Conservation (phyloP, 208 protist species). For the Leishmania mexicana region DNA sequence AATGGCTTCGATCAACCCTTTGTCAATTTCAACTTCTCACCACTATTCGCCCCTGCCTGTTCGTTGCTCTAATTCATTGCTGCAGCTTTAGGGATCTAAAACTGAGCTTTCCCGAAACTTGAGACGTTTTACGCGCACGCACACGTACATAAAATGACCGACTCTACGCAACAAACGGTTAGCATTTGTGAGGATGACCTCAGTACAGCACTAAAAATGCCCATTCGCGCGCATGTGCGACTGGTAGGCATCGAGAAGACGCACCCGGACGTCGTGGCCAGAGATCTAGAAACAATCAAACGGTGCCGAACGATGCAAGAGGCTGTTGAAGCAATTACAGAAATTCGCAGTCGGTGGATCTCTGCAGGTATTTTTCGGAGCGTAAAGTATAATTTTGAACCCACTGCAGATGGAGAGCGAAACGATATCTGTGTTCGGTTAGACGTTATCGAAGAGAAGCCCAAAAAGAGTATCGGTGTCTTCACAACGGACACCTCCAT, state of each 20-base stretch:
- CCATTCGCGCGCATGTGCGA: constrained; percentile 72
- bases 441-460: constrained; percentile 67
- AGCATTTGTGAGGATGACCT: constrained; percentile 67
- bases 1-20: neutral
- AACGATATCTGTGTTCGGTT: constrained; percentile 82
- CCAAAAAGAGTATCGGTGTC: constrained; percentile 77
- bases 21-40: neutral
- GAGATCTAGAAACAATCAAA: constrained; percentile 80
- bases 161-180: constrained; percentile 14
- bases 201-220: constrained; percentile 38
- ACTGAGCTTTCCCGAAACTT: neutral
- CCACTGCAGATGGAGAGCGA: constrained; percentile 60
- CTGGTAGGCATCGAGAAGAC: constrained; percentile 54
- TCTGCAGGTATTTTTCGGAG: constrained; percentile 65
- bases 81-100: neutral
- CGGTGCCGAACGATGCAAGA: constrained; percentile 61
- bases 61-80: neutral
- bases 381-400: constrained; percentile 87
- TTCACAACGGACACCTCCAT: constrained; percentile 85
- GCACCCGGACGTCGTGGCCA: constrained; percentile 67
- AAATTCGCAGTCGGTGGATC: constrained; percentile 60
- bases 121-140: neutral
- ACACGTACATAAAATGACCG: constrained; percentile 16
- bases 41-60: neutral
- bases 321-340: constrained; percentile 53